Base-by-base conservation (phyloP, 1,284 basidiomycete genomes). In the Ustilago esculenta region DNA sequence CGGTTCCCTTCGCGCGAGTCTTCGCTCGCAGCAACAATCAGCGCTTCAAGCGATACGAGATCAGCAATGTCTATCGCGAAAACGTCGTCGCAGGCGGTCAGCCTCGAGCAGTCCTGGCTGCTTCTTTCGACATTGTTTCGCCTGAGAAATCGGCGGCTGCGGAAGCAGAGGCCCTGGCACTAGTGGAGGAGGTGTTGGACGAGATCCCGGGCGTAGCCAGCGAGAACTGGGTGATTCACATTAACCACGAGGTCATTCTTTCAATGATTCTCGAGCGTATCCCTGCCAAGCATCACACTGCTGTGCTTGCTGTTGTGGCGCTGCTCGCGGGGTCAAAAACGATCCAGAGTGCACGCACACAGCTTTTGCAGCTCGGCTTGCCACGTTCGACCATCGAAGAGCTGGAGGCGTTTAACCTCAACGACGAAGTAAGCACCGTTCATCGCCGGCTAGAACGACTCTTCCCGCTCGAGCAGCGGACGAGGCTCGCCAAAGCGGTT, bases 21-120 rank as follows among this genome's bases (percentile, higher is more conserved):
- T 92, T 92, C 15, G 92, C 91, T 0, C 85, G 90, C 53, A 87
- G 86, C 14, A 87, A 87, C 42, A 86, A 88, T 44, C 87, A 87
- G 71, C 85, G 94, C 35, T 92, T 96, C 82, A 97, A 98, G 83
- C 87, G 94, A 15, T 96, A 90, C 83, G 90, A 93, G 82, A 89
- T 95, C 41, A 72, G 72, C 25, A 76, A 79, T 14, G 79, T 82
- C 34, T 83, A 79, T 42, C 76, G 81, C 18, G 77, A 78, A 33
- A 82, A 81, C 36, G 50, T 80, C 2, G 69, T 81, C 0, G 81
- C 82, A 2, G 81, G 81, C n/a, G 81, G 80, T 1, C 82, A 83
- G 66, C 82, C 82, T 17, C 70, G 76, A 10, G 72, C 78, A 1
- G 74, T 82, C 39, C 56, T 80, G 15, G 82, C 81, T 17, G 73